Percentiles rank a stretch among this genome's conserved stretches.
These are phyloP conservation scores for Escallonia herrerae DNA, from an alignment of 129 eudicot species.

Conservation along the genomic window DNA sequence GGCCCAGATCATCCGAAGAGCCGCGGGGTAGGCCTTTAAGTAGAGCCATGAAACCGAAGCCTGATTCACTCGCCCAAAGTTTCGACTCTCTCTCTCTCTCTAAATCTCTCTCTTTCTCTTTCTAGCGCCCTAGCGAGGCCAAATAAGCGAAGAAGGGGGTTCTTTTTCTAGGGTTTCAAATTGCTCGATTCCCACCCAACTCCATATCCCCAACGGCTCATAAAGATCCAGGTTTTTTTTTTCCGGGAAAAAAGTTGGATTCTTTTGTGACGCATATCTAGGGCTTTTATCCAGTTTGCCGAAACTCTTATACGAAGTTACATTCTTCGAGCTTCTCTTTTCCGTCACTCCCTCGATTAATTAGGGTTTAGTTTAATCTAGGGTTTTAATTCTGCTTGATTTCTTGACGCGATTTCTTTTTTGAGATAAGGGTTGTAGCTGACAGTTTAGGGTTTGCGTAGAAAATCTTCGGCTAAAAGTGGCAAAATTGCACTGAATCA, in stretches of 20 bases:
- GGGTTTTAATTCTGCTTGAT: not conserved
- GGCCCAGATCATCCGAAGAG: not conserved
- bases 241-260: not conserved
- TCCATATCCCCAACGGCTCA: not conserved
- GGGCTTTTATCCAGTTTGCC: not conserved
- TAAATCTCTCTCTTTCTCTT: not conserved
- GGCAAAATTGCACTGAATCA: no score
- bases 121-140: not conserved
- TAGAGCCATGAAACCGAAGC: not conserved
- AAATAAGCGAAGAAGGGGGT: not conserved
- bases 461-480: not conserved
- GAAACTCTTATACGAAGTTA: not conserved
- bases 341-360: not conserved
- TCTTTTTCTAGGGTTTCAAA: constrained; percentile 2
- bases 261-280: not conserved
- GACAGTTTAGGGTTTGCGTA: not conserved
- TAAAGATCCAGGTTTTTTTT: constrained; percentile 2
- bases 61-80: not conserved
- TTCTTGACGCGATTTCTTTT: not conserved
- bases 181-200: not conserved
- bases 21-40: not conserved
- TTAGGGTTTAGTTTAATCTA: not conserved
- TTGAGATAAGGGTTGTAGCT: not conserved
- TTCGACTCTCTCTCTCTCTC: not conserved
- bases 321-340: not conserved